Base-by-base conservation (phyloP, 805 yeast species). In the Lachancea sp. region DNA sequence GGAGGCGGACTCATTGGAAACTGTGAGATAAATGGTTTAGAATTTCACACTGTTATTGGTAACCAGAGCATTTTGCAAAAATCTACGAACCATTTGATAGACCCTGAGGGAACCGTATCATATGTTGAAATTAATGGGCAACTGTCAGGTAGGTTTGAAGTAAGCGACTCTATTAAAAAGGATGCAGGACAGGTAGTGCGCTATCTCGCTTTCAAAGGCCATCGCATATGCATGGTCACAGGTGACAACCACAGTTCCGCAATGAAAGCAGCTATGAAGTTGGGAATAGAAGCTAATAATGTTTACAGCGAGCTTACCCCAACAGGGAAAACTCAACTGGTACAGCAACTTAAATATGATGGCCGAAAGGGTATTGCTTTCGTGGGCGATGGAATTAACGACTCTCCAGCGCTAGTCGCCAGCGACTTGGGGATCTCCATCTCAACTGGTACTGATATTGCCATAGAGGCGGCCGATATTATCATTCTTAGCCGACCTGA, bases 311-410 rank as follows among this genome's bases (percentile, higher is more conserved):
- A 80, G 45, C 77, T 86, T 2, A 68, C 82, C 1, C 97, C 97
- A 0, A 66, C 72, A 12, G 83, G 81, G 40, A 92, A 92, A 62
- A 79, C 85, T 41, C 72, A 72, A 22, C 70, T 86, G 24, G 77
- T 92, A 17, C 63, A 65, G 29, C 68, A 71, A 36, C 64, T 86
- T 41, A 84, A 80, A 53, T 60, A 50, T 11, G 51, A 50, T 3
- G 68, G 67, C 2, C 32, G 30, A 1, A 52, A 64, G 8, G 65
- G 69, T 13, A 81, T 92, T 30, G 90, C 89, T 5, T 88, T 94
- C 70, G 81, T 92, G 17, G 99, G 99, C 28, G 99, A 92, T 64
- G 99, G 99, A 45, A 85, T 92, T 49, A 92, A 92, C 61, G 99
- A 92, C 59, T 95, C 97, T 0, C 97, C 98, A 0, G 97, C 97